phyloP scores from a whole-genome alignment of 2,329 filamentous ascomycete species.

The Aspergillus fumigatus region DNA sequence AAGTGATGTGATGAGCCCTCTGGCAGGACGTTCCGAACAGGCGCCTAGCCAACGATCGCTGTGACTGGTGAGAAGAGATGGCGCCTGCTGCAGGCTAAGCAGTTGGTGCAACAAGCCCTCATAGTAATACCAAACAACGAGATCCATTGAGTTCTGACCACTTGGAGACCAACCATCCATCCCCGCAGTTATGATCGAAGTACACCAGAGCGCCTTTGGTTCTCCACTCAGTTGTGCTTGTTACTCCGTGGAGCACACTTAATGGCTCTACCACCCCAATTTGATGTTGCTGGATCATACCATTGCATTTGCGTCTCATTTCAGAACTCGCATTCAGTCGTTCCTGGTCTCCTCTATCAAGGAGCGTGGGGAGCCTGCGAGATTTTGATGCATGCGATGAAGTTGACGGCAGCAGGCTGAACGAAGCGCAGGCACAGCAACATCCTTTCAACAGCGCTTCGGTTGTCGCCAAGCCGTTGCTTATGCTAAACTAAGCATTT shows the following conservation, averaged over 20 bases:
- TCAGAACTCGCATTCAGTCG: not conserved
- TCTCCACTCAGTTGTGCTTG: conserved; percentile 4
- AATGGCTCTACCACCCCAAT: conserved; percentile 5
- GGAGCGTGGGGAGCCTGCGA: not conserved
- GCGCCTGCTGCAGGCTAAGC: conserved; percentile 11
- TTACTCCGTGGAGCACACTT: conserved; percentile 6
- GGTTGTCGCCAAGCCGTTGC: not conserved
- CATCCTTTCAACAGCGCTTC: not conserved
- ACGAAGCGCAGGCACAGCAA: not conserved
- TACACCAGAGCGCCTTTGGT: conserved; percentile 1
- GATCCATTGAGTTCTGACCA: conserved; percentile 8
- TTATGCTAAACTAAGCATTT: not conserved
- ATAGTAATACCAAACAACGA: not conserved
- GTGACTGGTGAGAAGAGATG: conserved; percentile 9
- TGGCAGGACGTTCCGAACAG: conserved; percentile 13
- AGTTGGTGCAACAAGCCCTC: conserved; percentile 7
- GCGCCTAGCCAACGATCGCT: conserved; percentile 12
- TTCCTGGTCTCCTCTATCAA: conserved; percentile 1
- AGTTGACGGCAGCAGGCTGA: not conserved
- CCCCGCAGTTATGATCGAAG: conserved; percentile 6
- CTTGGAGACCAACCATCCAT: conserved; percentile 5
- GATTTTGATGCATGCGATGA: conserved; percentile 3
- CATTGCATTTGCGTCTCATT: not conserved
- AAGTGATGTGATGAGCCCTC: conserved; percentile 17
- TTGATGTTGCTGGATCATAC: not conserved